Evolutionary conservation across 1,139 yeast species (phyloP), one percentile per base, ranked within the genome.

Genomic region (Maudiozyma humilis): DNA sequence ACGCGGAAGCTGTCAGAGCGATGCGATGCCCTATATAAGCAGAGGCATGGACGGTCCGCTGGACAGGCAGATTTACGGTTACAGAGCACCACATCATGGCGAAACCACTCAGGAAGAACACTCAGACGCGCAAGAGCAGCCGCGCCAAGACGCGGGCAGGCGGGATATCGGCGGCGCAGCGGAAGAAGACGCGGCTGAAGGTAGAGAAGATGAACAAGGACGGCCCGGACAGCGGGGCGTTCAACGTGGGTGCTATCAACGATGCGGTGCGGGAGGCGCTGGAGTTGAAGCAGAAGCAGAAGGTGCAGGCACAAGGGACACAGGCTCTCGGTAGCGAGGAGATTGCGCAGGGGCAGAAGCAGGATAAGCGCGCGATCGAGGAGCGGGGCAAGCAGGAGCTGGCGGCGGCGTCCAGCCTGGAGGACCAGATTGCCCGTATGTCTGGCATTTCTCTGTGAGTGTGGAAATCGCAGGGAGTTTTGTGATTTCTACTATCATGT

Each of bases 381-480:
- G 63, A 70, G 46, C 61, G 60, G 14, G 64, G 66, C 47, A 60
- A 61, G 19, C 58, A 66, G 45, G 65, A 69, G 38, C 68, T 72
- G 51, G 60, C 67, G 43, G 72, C 76, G 2, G 76, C 79, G 33
- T 65, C 67, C 36, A 82, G 76, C 45, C 59, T 83, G 42, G 57
- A 70, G 41, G 66, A 68, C 44, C 89, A 82, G 60, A 64, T 82
- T 49, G 86, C 80, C 47, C 53, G 76, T 56, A 72, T 81, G 40
- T 70, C 73, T 8, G 79, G 75, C 2, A 73, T 78, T 66, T 73
- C 66, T 18, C 56, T 76, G 36, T 57, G 46, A 47, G 38, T n/a
- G 14, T 2, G 16, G 4, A 27, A 12, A 15, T n/a, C n/a, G n/a
- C n/a, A n/a, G n/a, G n/a, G n/a, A n/a, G n/a, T n/a, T n/a, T n/a